phyloP scores from a whole-genome alignment of 2,329 filamentous ascomycete species.

The Dendrostoma leiphaemia region DNA sequence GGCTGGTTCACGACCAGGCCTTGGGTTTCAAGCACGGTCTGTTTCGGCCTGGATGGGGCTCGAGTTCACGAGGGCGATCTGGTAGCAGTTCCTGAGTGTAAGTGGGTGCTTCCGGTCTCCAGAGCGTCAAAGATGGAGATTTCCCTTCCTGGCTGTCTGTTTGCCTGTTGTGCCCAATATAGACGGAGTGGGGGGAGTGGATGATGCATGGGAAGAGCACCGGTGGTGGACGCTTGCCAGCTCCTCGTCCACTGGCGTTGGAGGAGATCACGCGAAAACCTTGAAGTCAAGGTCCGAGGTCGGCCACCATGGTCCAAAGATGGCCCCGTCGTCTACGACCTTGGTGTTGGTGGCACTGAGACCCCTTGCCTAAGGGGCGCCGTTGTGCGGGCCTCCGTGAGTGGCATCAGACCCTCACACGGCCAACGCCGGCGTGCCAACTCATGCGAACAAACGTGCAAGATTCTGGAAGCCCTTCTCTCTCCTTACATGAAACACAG shows the following conservation, averaged over 20 bases:
- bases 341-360: neutral
- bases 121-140: too few species aligned
- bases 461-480: neutral
- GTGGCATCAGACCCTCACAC: too few species aligned
- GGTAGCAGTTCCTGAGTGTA: too few species aligned
- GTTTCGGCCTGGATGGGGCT: neutral
- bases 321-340: too few species aligned
- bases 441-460: neutral
- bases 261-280: too few species aligned
- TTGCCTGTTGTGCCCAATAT: too few species aligned
- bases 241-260: too few species aligned
- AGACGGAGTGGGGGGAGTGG: too few species aligned
- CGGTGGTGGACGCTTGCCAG: too few species aligned
- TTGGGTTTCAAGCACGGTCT: neutral
- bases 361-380: neutral
- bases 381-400: neutral
- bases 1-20: neutral
- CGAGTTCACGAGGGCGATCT: neutral
- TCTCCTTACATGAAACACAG: neutral
- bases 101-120: too few species aligned
- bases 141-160: neutral
- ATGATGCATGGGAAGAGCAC: too few species aligned
- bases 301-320: neutral
- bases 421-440: neutral
- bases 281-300: neutral